These are phyloP conservation scores for Cystobasidiaceae sp. DNA, from an alignment of 1,284 basidiomycete genomes.

Conservation along the genomic window DNA sequence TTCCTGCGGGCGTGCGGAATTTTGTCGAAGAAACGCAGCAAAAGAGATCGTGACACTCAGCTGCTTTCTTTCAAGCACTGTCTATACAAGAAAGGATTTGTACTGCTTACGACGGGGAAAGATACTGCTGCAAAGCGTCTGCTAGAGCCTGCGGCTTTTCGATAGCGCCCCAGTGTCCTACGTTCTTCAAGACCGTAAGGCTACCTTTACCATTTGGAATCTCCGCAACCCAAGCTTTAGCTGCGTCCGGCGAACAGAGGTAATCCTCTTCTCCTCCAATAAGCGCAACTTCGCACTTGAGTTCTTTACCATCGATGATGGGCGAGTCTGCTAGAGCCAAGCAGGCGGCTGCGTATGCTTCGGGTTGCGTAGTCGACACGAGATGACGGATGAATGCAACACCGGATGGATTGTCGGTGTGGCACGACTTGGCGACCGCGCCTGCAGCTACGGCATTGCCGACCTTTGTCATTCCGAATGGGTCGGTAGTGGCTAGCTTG, in stretches of 20 bases:
- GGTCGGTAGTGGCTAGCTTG: constrained; percentile 29
- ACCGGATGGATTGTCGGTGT: constrained; percentile 33
- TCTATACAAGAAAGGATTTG: background rate
- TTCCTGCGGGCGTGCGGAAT: constrained; percentile 1
- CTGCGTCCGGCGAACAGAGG: constrained; percentile 36
- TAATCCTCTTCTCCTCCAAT: constrained; percentile 42
- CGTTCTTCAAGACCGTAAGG: constrained; percentile 33
- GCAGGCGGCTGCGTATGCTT: constrained; percentile 40
- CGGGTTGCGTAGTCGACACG: constrained; percentile 38
- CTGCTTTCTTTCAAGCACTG: too few relatives aligned
- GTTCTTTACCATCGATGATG: constrained; percentile 28
- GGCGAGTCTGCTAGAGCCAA: constrained; percentile 36
- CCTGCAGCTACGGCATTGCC: constrained; percentile 37
- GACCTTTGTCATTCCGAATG: constrained; percentile 36
- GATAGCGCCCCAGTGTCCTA: constrained; percentile 43
- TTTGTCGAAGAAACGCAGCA: background rate
- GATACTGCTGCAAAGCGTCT: constrained; percentile 19
- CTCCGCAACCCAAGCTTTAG: constrained; percentile 34
- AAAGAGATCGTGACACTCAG: background rate
- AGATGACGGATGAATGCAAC: constrained; percentile 40
- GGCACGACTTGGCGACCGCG: constrained; percentile 36
- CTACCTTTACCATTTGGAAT: constrained; percentile 33
- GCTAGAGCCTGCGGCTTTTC: constrained; percentile 39
- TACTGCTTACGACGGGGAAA: constrained; percentile 14
- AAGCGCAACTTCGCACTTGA: constrained; percentile 34